Evolutionary conservation across 2,329 filamentous ascomycete genomes (phyloP).

Genomic region (Massarina eburnea): DNA sequence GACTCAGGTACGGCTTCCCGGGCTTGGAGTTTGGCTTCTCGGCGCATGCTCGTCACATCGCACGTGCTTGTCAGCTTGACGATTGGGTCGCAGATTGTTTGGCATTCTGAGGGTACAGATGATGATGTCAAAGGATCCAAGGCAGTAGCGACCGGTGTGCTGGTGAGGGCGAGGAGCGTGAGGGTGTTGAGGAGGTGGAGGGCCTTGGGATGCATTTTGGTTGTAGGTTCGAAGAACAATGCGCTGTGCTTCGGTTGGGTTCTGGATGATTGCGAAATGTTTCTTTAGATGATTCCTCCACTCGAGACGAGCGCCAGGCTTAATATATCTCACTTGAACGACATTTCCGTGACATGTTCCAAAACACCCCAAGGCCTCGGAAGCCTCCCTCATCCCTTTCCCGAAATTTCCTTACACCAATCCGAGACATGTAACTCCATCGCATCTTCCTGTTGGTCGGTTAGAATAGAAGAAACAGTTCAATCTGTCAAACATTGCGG

Average conservation of each 20-base stretch:
- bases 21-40: background rate
- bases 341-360: background rate
- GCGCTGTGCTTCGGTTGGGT: background rate
- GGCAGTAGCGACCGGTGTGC: constrained; percentile 10
- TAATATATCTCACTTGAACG: background rate
- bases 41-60: constrained; percentile 3
- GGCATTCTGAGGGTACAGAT: constrained; percentile 33
- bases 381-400: background rate
- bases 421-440: background rate
- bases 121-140: constrained; percentile 1
- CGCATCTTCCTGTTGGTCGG: background rate
- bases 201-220: constrained; percentile 9
- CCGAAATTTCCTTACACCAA: background rate
- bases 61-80: constrained; percentile 38
- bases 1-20: background rate
- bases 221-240: background rate
- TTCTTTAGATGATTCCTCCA: background rate
- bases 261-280: background rate
- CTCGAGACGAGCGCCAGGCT: background rate
- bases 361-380: background rate
- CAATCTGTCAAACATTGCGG: constrained; percentile 4
- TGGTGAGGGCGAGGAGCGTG: constrained; percentile 10
- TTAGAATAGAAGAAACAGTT: background rate
- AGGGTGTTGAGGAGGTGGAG: constrained; percentile 7
- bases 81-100: constrained; percentile 43